Conservation (phyloP, 2,329 filamentous ascomycete genomes). For the Colletotrichum siamense region DNA sequence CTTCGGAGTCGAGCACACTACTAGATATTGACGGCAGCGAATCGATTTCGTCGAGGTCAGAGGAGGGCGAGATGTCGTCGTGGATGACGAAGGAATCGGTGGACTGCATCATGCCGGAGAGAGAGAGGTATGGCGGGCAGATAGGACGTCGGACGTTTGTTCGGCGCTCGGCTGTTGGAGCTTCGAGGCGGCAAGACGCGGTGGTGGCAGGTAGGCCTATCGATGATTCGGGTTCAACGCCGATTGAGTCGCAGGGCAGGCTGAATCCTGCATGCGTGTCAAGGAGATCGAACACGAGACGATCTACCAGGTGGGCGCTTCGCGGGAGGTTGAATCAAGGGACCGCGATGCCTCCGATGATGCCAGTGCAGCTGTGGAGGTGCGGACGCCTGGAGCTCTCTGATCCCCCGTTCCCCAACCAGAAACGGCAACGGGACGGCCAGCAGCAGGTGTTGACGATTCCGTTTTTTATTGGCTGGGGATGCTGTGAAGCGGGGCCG, state of each 20-base stretch:
- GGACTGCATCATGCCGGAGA: conserved; percentile 35
- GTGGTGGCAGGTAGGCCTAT: neutral
- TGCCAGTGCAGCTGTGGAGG: neutral
- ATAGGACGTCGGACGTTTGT: neutral
- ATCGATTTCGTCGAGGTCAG: conserved; percentile 65
- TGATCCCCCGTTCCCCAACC: neutral
- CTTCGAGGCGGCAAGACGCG: neutral
- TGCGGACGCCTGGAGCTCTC: conserved; percentile 6
- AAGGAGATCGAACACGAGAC: neutral
- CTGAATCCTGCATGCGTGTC: neutral
- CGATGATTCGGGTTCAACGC: neutral
- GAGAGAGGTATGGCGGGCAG: conserved; percentile 26
- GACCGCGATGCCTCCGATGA: conserved; percentile 11
- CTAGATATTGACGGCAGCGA: conserved; percentile 67
- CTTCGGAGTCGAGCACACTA: conserved; percentile 54
- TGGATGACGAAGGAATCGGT: conserved; percentile 58
- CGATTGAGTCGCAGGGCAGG: neutral
- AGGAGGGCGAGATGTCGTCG: conserved; percentile 45
- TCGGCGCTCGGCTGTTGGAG: conserved; percentile 12
- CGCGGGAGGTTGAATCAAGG: neutral
- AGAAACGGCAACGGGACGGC: conserved; percentile 3
- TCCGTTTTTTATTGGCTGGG: neutral
- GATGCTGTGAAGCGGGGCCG: neutral
- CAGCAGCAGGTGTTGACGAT: neutral
- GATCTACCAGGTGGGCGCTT: neutral